phyloP scores from a whole-genome alignment of 2,329 filamentous ascomycete genomes.

The Alternaria panax region DNA sequence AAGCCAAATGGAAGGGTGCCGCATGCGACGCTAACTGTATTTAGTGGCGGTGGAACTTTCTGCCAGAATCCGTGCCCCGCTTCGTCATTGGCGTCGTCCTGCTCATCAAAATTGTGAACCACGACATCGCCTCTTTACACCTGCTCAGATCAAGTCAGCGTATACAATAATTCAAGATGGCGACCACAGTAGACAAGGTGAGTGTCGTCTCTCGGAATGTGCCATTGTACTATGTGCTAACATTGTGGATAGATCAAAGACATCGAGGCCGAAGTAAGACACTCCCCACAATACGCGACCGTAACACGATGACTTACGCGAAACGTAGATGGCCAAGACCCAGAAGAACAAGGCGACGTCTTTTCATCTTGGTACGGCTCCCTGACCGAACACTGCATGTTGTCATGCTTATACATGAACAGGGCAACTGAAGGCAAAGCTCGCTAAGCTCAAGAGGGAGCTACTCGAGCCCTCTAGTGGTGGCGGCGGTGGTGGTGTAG shows the following conservation, averaged over 20 bases:
- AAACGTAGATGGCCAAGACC: constrained; percentile 82
- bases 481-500: constrained; percentile 83
- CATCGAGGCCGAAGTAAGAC: constrained; percentile 87
- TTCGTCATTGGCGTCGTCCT: constrained; percentile 35
- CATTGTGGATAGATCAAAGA: constrained; percentile 78
- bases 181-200: constrained; percentile 97
- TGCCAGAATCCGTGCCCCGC: constrained; percentile 28
- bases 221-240: constrained; percentile 44
- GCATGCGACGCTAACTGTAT: constrained; percentile 6
- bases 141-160: constrained; percentile 10
- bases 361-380: constrained; percentile 76
- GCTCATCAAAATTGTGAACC: constrained; percentile 43
- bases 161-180: constrained; percentile 68
- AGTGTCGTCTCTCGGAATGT: constrained; percentile 33
- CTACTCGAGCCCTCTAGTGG: constrained; percentile 84
- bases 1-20: constrained; percentile 12
- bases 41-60: constrained; percentile 22
- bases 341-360: constrained; percentile 98
- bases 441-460: constrained; percentile 97
- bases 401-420: constrained; percentile 34
- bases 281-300: constrained; percentile 26
- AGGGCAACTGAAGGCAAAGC: constrained; percentile 93
- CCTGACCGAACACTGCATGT: constrained; percentile 5
- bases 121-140: constrained; percentile 15
- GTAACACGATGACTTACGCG: constrained; percentile 32